Evolutionary conservation across 192 early-diverging fungal species (phyloP), one percentile per base, ranked within the genome.

Genomic region (Coemansia sp.): DNA sequence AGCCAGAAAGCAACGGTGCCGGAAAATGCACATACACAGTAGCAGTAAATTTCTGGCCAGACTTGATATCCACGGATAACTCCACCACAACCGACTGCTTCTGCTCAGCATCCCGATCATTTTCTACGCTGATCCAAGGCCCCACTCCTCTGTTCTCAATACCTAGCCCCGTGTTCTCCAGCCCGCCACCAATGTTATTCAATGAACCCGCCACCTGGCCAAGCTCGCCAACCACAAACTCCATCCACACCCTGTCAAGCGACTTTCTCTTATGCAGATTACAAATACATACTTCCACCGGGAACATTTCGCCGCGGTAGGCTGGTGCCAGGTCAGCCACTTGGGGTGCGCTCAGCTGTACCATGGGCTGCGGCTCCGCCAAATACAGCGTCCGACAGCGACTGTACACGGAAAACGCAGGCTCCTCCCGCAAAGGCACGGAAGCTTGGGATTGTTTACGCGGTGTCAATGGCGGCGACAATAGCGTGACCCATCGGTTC

Each of bases 371-470:
- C 1, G 68, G 17, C 34, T 53, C 22, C 4, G 79, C 64, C 43
- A 73, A 45, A 0, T 18, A 32, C 15, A 83, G 48, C 6, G 56
- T 45, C 22, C 80, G 75, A 63, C 80, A 77, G 4, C 80, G 61
- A 55, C 80, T 83, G 61, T 83, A 83, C 20, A 58, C 69, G 28
- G 75, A 71, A 53, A 74, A 71, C 58, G 36, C 64, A 2, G 79
- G 74, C 52, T 73, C 52, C 45, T 22, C 33, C 18, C 37, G 33
- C 34, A 17, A 34, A 9, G 28, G 17, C 45, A 15, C 45, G 4
- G 45, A 48, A 12, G 17, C 45, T 15, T 15, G 45, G 45, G 7
- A 1, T 8, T 48, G 45, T 15, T 15, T 17, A 7, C 60, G 39
- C 0, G 64, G 39, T 2, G 34, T 20, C 15, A 81, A 17, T 6